These are phyloP conservation scores for Mucor plumbeus DNA, from an alignment of 371 early-diverging fungal genomes.

Conservation along the genomic window DNA sequence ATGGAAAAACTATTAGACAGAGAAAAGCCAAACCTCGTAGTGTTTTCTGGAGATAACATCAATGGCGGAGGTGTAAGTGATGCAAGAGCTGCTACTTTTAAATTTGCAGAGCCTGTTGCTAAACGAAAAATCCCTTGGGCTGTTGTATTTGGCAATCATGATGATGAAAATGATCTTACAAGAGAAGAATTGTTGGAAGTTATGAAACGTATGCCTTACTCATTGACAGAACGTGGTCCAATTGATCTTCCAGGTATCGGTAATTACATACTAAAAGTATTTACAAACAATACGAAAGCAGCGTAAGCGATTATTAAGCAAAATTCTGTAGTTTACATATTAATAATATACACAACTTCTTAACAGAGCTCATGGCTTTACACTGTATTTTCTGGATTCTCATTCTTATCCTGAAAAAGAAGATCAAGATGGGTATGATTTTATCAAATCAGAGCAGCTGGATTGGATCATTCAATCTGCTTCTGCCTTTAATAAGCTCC, in stretches of 20 bases:
- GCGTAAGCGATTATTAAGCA: conserved; percentile 39
- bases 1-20: conserved; percentile 50
- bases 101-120: conserved; percentile 54
- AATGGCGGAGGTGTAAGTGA: conserved; percentile 47
- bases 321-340: conserved; percentile 8
- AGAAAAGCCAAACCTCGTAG: conserved; percentile 60
- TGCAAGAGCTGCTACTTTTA: conserved; percentile 51
- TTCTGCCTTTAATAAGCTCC: background rate
- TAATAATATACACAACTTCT: background rate
- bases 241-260: conserved; percentile 53
- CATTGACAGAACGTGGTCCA: conserved; percentile 50
- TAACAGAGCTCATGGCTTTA: conserved; percentile 37
- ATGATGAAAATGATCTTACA: conserved; percentile 55
- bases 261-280: conserved; percentile 51
- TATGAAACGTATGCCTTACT: conserved; percentile 52
- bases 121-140: conserved; percentile 59
- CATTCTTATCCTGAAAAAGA: conserved; percentile 45
- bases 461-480: conserved; percentile 46
- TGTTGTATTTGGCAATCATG: conserved; percentile 62
- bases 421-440: conserved; percentile 34
- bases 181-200: conserved; percentile 57
- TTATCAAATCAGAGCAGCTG: conserved; percentile 53
- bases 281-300: conserved; percentile 22
- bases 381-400: conserved; percentile 59
- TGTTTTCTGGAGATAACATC: conserved; percentile 64